Conservation (phyloP, 2,329 filamentous ascomycete genomes). For the Aspergillus pseudoterreus region DNA sequence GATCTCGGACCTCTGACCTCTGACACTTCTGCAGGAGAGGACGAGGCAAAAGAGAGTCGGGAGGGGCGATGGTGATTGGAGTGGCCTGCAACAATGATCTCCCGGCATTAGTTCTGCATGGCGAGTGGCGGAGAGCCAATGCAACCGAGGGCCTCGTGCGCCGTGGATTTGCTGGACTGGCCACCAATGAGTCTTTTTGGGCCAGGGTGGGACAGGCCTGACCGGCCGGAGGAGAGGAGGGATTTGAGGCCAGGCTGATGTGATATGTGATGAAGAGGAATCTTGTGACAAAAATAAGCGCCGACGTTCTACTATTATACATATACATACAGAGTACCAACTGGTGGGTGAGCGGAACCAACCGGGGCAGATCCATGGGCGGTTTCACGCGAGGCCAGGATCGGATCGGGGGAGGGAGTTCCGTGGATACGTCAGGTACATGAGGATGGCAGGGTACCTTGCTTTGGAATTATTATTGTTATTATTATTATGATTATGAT, state of each 20-base stretch:
- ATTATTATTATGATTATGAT: no score
- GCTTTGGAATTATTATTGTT: no score
- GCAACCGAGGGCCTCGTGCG: neutral
- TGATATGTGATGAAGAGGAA: slow-evolving; percentile 8
- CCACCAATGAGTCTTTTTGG: no score
- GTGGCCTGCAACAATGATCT: no score
- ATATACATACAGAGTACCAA: no score
- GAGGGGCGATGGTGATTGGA: no score
- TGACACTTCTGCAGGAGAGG: no score
- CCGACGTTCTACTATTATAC: neutral
- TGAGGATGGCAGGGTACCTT: no score
- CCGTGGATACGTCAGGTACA: neutral
- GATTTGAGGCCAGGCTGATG: neutral
- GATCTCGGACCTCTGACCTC: no score
- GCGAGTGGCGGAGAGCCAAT: slow-evolving; percentile 4
- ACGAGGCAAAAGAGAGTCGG: no score
- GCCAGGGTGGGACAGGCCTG: neutral
- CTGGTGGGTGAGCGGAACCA: slow-evolving; percentile 10
- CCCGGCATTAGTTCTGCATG: slow-evolving; percentile 10
- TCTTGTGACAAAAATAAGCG: slow-evolving; percentile 14
- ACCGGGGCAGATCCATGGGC: slow-evolving; percentile 19
- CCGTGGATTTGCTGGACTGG: neutral
- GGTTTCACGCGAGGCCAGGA: slow-evolving; percentile 16
- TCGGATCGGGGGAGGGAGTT: slow-evolving; percentile 11
- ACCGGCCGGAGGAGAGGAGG: neutral